A percentile compares a stretch with the other conserved stretches of the same genome.
phyloP scores from a whole-genome alignment of 257 asterid species.

The Solanum commersonii region DNA sequence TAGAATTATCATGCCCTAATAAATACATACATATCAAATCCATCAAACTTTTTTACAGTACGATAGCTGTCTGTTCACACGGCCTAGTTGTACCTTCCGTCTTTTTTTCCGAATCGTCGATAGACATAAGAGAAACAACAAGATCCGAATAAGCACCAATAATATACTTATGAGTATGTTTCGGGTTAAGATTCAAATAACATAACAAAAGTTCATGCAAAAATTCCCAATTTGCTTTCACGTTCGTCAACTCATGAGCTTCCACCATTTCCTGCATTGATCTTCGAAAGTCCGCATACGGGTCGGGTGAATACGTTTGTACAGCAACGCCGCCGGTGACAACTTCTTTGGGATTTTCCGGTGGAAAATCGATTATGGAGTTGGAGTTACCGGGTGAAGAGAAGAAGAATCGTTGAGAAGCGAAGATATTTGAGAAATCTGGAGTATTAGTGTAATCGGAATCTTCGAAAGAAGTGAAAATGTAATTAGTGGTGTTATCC shows the following conservation, averaged over 20 bases:
- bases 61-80: background rate
- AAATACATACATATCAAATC: background rate
- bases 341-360: background rate
- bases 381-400: slow-evolving; percentile 74
- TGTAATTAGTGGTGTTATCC: background rate
- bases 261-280: slow-evolving; percentile 88
- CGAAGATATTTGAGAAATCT: slow-evolving; percentile 53
- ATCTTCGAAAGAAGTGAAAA: slow-evolving; percentile 21
- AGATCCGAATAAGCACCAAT: slow-evolving; percentile 68
- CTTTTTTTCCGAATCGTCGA: background rate
- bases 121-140: slow-evolving; percentile 33
- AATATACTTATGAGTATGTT: slow-evolving; percentile 58
- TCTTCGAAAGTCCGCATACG: slow-evolving; percentile 46
- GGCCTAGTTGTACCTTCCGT: background rate
- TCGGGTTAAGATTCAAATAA: slow-evolving; percentile 51
- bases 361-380: slow-evolving; percentile 42
- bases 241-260: slow-evolving; percentile 26
- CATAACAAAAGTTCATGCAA: slow-evolving; percentile 64
- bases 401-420: slow-evolving; percentile 78
- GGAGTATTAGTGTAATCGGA: slow-evolving; percentile 23
- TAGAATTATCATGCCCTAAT: background rate
- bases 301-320: slow-evolving; percentile 58
- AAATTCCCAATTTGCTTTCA: slow-evolving; percentile 38
- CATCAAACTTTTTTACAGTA: background rate
- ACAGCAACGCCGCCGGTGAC: slow-evolving; percentile 55